A percentile compares a stretch with the other conserved stretches of the same genome.
Conservation (phyloP, 495 filamentous ascomycete species). For the Jackrogersella minutella region DNA sequence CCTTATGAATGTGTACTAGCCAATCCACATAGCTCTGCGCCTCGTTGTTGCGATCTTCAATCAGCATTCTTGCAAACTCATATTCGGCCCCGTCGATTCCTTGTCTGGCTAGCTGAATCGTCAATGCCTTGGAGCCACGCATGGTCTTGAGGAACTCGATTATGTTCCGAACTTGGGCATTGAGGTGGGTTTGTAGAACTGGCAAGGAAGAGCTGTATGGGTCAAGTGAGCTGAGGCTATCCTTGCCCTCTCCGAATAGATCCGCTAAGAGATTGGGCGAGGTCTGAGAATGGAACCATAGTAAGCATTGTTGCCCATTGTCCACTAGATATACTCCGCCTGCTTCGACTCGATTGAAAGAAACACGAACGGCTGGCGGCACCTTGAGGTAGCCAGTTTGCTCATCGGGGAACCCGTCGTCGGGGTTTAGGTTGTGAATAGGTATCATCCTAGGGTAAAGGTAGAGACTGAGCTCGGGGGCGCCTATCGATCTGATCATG, state of each 20-base stretch:
- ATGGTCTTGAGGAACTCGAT: conserved; percentile 83
- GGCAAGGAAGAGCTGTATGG: conserved; percentile 77
- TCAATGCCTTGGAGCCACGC: conserved; percentile 85
- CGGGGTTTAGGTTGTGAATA: conserved; percentile 86
- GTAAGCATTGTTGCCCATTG: conserved; percentile 86
- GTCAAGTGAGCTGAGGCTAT: conserved; percentile 76
- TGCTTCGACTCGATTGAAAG: conserved; percentile 88
- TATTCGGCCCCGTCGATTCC: conserved; percentile 95
- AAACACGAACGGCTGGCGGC: conserved; percentile 80
- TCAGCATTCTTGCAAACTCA: conserved; percentile 88
- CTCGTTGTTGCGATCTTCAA: conserved; percentile 97
- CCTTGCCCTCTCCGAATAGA: conserved; percentile 82
- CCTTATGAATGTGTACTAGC: conserved; percentile 93
- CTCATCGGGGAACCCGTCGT: conserved; percentile 84
- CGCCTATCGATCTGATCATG: conserved; percentile 85
- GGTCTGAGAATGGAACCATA: conserved; percentile 88
- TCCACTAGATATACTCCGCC: conserved; percentile 98
- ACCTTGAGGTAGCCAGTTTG: conserved; percentile 86
- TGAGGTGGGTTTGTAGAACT: conserved; percentile 90
- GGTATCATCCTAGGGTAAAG: conserved; percentile 95
- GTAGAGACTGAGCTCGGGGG: conserved; percentile 85
- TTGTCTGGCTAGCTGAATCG: conserved; percentile 90
- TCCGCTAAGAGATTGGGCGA: conserved; percentile 84
- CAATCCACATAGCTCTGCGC: conserved; percentile 98
- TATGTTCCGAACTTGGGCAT: conserved; percentile 93